A percentile compares a stretch with the other conserved stretches of the same genome.
phyloP scores from a whole-genome alignment of 192 early-diverging fungal genomes.

The Coemansia sp. region DNA sequence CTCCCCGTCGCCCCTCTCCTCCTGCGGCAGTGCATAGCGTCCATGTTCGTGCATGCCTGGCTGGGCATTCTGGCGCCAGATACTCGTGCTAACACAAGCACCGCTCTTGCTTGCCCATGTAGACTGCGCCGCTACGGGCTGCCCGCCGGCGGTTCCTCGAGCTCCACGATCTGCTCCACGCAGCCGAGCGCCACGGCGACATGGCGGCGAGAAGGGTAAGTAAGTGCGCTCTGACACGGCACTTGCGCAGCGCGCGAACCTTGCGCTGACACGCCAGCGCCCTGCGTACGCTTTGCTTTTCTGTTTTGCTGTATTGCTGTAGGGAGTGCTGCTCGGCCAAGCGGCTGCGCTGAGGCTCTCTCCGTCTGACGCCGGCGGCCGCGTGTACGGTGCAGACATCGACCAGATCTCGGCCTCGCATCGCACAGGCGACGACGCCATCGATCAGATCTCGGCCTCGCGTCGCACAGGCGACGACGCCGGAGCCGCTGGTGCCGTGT shows the following conservation, averaged over 20 bases:
- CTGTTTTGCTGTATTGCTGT: not conserved
- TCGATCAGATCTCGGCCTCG: not conserved
- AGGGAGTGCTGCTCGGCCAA: constrained; percentile 26
- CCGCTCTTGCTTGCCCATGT: constrained; percentile 12
- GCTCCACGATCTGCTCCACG: constrained; percentile 31
- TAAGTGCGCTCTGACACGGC: not conserved
- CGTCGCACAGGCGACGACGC: not conserved
- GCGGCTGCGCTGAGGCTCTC: constrained; percentile 14
- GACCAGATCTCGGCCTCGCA: not conserved
- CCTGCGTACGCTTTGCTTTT: no score
- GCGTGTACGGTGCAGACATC: not conserved
- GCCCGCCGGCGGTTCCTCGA: constrained; percentile 46
- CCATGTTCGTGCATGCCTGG: constrained; percentile 4
- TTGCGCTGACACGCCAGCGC: no score
- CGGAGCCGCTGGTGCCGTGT: not conserved
- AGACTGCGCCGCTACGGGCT: constrained; percentile 26
- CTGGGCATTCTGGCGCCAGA: no score
- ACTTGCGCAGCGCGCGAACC: no score
- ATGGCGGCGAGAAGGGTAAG: not conserved
- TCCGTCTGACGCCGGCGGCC: not conserved
- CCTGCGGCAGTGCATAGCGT: constrained; percentile 8
- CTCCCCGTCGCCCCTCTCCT: not conserved
- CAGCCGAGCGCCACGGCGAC: constrained; percentile 16
- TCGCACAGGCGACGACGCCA: not conserved
- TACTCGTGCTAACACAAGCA: not conserved